Evolutionary conservation across 2,329 filamentous ascomycete genomes (phyloP), one percentile per base, ranked within the genome.

Genomic region (Apiospora aurea): DNA sequence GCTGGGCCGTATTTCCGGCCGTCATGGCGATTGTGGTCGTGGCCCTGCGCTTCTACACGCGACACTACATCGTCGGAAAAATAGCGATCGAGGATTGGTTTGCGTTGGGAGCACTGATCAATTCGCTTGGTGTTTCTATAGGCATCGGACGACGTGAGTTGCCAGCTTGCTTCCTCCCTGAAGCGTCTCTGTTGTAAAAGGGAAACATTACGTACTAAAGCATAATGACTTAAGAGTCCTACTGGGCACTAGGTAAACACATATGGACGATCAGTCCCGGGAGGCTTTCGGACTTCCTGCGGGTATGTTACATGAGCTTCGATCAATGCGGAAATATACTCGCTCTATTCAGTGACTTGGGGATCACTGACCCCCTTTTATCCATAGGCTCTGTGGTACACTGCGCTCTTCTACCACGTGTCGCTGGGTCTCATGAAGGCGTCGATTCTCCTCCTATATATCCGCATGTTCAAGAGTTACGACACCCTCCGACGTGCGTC

Each of bases 21-120:
- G 10, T 44, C 49, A 3, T 70, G 4, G 51, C 69, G 4, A 66
- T 49, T 3, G 7, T 24, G 2, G 26, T 66, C 26, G 69, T 70
- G 38, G 46, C 41, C 14, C 26, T 70, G 53, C 69, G 69, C 49
- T 70, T 70, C 38, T 70, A 64, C 26, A 64, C 51, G 26, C 69
- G 69, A n/a, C 47, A 44, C 34, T 64, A 21, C 51, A 24, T 64
- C 29, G 18, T 61, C 51, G 24, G 18, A 16, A 66, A 61, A 43
- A 34, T 70, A 24, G 18, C 41, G 18, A 29, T 57, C 38, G 69
- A 70, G 14, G 69, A 70, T 41, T 70, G 69, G 69, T 46, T 61
- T 18, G 44, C 49, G 7, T 41, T 70, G 41, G 38, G 16, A 6
- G 49, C 69, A 13, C 18, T 61, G 69, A n/a, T 66, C 5, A 13